Evolutionary conservation across 1,284 basidiomycete species (phyloP), one percentile per base, ranked within the genome.

Genomic region (Melanopsichium pennsylvanicum): DNA sequence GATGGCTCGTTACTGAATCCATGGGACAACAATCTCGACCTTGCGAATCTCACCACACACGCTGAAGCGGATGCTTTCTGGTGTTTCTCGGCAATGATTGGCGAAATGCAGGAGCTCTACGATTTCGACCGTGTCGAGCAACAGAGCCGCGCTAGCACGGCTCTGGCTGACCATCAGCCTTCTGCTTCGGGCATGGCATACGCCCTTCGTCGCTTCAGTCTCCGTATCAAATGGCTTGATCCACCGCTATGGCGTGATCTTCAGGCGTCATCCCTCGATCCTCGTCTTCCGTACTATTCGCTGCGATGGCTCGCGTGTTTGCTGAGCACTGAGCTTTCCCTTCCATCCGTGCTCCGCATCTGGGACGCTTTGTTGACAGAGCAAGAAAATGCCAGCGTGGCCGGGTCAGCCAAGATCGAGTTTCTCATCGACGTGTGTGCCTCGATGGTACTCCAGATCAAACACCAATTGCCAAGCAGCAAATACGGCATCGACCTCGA

Each of bases 51-150:
- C 23, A 61, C 46, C 16, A 47, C 52, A 13, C 67, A 70, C 29
- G 62, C 63, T 27, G 79, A 81, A 38, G 79, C 79, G 2, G 79
- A 81, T 36, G 75, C 76, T 1, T 80, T 81, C 55, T 81, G 79
- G 79, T 78, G 76, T 56, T 81, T 80, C 36, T 79, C 76, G 2
- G 46, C 63, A 10, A 36, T 81, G 31, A 54, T 80, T 25, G 79
- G 73, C 31, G 70, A 76, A 29, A 58, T 80, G 42, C 61, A 75
- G n/a, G 78, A 80, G 27, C 49, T 80, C 13, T 81, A 73, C 52
- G 78, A 80, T 22, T 80, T 78, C 37, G 78, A 73, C 8, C 59
- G 64, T 7, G 49, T 76, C 45, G 66, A 72, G 19, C 69, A 70
- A 31, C 64, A 61, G 34, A 51, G 43, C 27, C 49, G 59, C 11